These are phyloP conservation scores for Monosporascus sp. DNA, from an alignment of 2,329 filamentous ascomycete genomes.

Conservation along the genomic window DNA sequence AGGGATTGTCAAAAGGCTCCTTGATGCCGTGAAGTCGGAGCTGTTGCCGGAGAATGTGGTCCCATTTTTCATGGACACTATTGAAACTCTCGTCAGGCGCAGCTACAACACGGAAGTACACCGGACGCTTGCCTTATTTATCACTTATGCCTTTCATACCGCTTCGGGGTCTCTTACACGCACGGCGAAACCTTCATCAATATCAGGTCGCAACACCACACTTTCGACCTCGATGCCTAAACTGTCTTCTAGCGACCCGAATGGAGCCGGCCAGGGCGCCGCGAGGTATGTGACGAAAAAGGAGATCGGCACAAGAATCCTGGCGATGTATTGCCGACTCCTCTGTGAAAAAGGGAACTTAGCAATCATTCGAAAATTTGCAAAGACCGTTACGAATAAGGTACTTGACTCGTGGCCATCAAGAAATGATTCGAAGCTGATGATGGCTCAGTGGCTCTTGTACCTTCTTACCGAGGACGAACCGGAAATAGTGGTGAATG, in stretches of 20 bases:
- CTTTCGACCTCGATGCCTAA: slow-evolving; percentile 28
- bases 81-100: slow-evolving; percentile 73
- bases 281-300: slow-evolving; percentile 52
- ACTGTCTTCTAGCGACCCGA: slow-evolving; percentile 32
- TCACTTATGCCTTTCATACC: slow-evolving; percentile 82
- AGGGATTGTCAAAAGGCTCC: slow-evolving; percentile 85
- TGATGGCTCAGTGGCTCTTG: slow-evolving; percentile 66
- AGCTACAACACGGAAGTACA: slow-evolving; percentile 81
- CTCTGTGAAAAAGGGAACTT: slow-evolving; percentile 69
- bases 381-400: slow-evolving; percentile 92
- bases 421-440: slow-evolving; percentile 26
- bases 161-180: slow-evolving; percentile 43
- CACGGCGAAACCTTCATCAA: slow-evolving; percentile 42
- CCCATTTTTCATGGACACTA: slow-evolving; percentile 70
- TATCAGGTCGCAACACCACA: slow-evolving; percentile 35
- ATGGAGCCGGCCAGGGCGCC: slow-evolving; percentile 23
- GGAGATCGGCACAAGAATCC: slow-evolving; percentile 67
- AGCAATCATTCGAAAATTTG: slow-evolving; percentile 76
- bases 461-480: slow-evolving; percentile 88
- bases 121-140: slow-evolving; percentile 81
- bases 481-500: slow-evolving; percentile 73
- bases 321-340: slow-evolving; percentile 72
- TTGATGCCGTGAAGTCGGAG: slow-evolving; percentile 88
- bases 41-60: slow-evolving; percentile 67
- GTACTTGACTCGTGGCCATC: slow-evolving; percentile 40